A percentile compares a stretch with the other conserved stretches of the same genome.
Evolutionary conservation across 140 eudicot species (phyloP).

Genomic region (Ambrosia hybrid): DNA sequence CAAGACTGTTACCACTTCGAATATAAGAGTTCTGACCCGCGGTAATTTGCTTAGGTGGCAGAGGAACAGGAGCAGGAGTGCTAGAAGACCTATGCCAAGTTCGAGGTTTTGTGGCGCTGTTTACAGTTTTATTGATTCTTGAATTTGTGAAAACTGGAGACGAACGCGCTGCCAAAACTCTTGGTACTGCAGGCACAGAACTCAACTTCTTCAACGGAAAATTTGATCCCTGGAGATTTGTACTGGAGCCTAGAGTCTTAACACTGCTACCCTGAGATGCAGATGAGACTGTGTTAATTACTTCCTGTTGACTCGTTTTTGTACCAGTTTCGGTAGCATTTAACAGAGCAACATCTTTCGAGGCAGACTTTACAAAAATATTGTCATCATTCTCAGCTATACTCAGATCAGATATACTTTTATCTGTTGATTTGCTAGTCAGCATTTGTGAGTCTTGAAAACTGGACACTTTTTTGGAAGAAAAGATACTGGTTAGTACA

Average conservation of each 20-base stretch:
- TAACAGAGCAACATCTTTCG: conserved; percentile 31
- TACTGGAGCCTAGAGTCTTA: conserved; percentile 25
- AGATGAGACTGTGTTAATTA: conserved; percentile 22
- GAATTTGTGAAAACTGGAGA: conserved; percentile 34
- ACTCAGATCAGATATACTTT: conserved; percentile 22
- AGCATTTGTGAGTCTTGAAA: conserved; percentile 11
- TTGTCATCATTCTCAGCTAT: conserved; percentile 20
- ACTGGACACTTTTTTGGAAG: conserved; percentile 29
- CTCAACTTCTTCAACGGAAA: conserved; percentile 37
- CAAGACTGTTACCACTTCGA: conserved; percentile 86
- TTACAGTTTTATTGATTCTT: conserved; percentile 37
- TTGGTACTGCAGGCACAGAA: conserved; percentile 44
- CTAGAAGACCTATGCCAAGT: conserved; percentile 78
- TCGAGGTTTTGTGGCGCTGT: conserved; percentile 52
- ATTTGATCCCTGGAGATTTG: conserved; percentile 27
- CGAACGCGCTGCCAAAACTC: conserved; percentile 41
- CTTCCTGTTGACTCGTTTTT: conserved; percentile 32
- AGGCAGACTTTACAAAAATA: conserved; percentile 18
- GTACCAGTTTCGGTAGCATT: conserved; percentile 16
- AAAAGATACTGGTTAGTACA: conserved; percentile 23
- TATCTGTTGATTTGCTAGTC: conserved; percentile 24
- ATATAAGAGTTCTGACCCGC: conserved; percentile 51
- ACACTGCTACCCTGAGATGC: conserved; percentile 38
- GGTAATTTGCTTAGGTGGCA: conserved; percentile 39
- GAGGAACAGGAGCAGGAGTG: conserved; percentile 32